Base-by-base conservation (phyloP, 257 asterid genomes). In the Echium plantagineum region DNA sequence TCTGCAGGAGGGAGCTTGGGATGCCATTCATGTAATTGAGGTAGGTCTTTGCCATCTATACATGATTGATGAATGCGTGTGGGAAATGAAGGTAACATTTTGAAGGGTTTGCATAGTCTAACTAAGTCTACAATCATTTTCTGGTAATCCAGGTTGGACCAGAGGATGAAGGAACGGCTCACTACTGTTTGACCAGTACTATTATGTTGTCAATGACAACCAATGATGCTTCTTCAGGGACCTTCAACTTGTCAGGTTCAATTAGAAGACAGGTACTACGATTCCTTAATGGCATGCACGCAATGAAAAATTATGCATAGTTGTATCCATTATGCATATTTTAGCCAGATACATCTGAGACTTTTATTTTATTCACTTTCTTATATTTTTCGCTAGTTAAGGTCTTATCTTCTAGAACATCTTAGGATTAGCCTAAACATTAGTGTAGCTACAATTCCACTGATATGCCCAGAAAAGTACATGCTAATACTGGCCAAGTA, bases 1-100 rank as follows among this genome's bases (percentile, higher is more conserved):
- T 81, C 80, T 93, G 59, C 84, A 89, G 72, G 96, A 93, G 75
- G 99, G 99, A 63, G 84, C 96, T 68, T 93, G 97, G 99, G 99
- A 93, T 66, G 99, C 99, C 17, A 93, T 93, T 66, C 99, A 93
- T 76, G 99, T 93, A 65, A 83, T 93, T 59, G 87, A 93, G 99
- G 98, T 84, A 79, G 51, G 21, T 66, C 58, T 55, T 72, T 10
- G 24, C 16, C 55, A 30, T 57, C 54, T 47, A 0, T 24, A 35
- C 28, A 51, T 46, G 58, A 57, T 54, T 38, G 38, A 19, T 52
- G 9, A 19, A 16, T 52, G 20, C 19, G 12, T 53, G 12, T 53
- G 22, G 26, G 10, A 7, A 7, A 21, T 24, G 57, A 21, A 21
- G 13, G 12, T 28, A 21, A 22, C 26, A 10, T 53, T 21, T 19